A percentile compares a stretch with the other conserved stretches of the same genome.
Evolutionary conservation across 257 asterid species (phyloP).

Genomic region (Salvia hispanica): DNA sequence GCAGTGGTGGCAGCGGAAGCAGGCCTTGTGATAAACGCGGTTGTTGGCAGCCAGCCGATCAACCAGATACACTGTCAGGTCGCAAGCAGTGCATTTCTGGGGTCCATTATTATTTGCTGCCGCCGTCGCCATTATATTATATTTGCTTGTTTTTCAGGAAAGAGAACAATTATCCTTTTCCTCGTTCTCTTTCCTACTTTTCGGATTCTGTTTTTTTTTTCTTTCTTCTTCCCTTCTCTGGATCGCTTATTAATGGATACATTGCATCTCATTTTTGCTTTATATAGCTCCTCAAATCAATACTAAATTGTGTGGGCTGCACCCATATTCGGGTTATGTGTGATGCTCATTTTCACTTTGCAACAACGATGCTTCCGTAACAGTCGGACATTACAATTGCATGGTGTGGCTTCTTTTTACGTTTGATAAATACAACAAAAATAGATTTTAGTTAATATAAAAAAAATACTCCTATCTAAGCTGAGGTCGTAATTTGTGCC

Average conservation of each 20-base stretch:
- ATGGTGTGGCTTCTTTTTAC: too few species aligned
- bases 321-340: slow-evolving; percentile 23
- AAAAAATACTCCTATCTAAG: too few species aligned
- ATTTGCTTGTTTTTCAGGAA: neutral
- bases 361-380: neutral
- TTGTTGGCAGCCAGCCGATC: slow-evolving; percentile 68
- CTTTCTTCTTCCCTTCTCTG: too few species aligned
- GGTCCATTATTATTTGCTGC: slow-evolving; percentile 35
- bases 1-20: slow-evolving; percentile 85
- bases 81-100: slow-evolving; percentile 69
- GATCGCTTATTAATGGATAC: slow-evolving; percentile 15
- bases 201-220: too few species aligned
- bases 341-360: neutral
- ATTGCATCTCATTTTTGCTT: neutral
- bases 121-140: neutral
- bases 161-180: neutral
- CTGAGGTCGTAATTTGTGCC: too few species aligned
- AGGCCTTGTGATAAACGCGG: slow-evolving; percentile 69
- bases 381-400: too few species aligned
- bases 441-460: too few species aligned
- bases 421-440: too few species aligned
- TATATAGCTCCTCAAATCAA: neutral
- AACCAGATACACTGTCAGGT: slow-evolving; percentile 61
- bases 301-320: slow-evolving; percentile 2
- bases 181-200: slow-evolving; percentile 25